phyloP scores from a whole-genome alignment of 2,329 filamentous ascomycete species.

The Colletotrichum phormii region DNA sequence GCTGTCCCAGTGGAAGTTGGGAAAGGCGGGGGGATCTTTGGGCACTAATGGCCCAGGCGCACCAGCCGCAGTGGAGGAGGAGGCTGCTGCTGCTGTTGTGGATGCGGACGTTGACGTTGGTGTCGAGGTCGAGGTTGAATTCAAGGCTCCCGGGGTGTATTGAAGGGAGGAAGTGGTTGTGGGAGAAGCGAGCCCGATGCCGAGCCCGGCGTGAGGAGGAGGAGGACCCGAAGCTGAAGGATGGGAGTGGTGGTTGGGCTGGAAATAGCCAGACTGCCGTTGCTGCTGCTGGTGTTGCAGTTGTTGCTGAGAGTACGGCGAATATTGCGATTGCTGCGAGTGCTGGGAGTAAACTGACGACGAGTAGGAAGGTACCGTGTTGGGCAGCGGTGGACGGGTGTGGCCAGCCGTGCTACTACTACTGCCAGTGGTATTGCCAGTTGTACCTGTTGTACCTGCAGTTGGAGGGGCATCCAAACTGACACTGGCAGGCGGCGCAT shows the following conservation, averaged over 20 bases:
- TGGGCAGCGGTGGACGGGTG: constrained; percentile 23
- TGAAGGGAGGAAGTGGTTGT: constrained; percentile 19
- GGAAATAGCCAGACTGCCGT: constrained; percentile 10
- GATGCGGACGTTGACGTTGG: neutral
- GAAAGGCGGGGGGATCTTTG: constrained; percentile 28
- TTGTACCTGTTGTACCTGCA: constrained; percentile 17
- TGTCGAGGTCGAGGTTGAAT: neutral
- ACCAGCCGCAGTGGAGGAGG: neutral
- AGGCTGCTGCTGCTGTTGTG: neutral
- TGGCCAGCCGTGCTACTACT: constrained; percentile 36
- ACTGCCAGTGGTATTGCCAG: constrained; percentile 34
- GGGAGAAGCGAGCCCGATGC: constrained; percentile 1
- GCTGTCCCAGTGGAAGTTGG: constrained; percentile 35
- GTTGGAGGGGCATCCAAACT: neutral
- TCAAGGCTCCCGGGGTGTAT: constrained; percentile 8
- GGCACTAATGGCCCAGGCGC: constrained; percentile 23
- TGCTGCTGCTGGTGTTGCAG: neutral
- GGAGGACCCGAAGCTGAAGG: neutral
- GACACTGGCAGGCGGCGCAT: neutral
- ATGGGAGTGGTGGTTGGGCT: constrained; percentile 5
- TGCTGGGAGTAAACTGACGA: neutral
- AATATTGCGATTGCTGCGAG: neutral
- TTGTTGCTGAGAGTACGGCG: neutral
- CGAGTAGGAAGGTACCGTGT: constrained; percentile 15
- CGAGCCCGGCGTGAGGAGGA: neutral